Evolutionary conservation across 306 rosid species (phyloP).

Genomic region (Carpinus fangiana): DNA sequence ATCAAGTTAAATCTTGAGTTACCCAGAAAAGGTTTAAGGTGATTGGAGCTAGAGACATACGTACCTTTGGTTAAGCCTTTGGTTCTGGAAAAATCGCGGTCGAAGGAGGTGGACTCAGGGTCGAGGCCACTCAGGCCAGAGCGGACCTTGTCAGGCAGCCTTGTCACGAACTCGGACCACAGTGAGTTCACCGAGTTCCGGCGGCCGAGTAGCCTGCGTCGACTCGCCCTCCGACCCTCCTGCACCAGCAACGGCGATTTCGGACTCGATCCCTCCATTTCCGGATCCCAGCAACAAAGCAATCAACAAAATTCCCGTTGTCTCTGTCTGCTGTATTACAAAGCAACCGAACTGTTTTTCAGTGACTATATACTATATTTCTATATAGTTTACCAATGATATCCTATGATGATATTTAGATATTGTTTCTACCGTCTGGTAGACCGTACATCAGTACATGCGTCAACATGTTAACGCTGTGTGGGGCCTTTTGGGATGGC

Average conservation of each 20-base stretch:
- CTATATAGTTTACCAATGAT: no score
- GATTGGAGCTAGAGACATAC: not conserved
- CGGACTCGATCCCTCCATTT: conserved; percentile 31
- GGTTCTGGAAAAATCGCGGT: conserved; percentile 33
- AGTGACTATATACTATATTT: no score
- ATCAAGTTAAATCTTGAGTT: not conserved
- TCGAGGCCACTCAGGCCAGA: conserved; percentile 26
- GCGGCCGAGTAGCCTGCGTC: conserved; percentile 35
- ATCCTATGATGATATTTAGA: no score
- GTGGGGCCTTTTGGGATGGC: no score
- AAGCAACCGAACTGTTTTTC: no score
- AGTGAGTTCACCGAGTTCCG: conserved; percentile 44
- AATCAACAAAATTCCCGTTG: not conserved
- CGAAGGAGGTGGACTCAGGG: conserved; percentile 29
- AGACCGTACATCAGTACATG: no score
- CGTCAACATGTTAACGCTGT: no score
- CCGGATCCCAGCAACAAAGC: not conserved
- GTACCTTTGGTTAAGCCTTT: conserved; percentile 36
- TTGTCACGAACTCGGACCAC: conserved; percentile 39
- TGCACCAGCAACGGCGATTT: conserved; percentile 30
- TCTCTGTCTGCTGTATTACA: not conserved
- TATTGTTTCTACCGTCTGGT: no score
- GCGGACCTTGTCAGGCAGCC: conserved; percentile 41
- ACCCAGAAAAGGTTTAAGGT: no score
- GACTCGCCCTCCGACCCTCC: conserved; percentile 6